These are phyloP conservation scores for Prunus armeniaca DNA, from an alignment of 306 rosid species.

Conservation along the genomic window DNA sequence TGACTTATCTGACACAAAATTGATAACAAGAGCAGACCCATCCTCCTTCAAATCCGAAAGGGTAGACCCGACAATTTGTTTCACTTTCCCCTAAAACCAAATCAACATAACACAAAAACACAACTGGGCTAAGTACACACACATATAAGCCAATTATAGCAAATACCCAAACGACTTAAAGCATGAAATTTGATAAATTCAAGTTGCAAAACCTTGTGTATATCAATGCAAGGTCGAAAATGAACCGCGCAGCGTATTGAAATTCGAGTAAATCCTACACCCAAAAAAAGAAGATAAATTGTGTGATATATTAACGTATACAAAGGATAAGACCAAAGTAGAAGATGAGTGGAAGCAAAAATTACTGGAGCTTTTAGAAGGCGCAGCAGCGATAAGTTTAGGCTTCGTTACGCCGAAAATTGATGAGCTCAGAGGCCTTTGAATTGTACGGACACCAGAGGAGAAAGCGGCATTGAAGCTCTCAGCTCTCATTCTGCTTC, in stretches of 20 bases:
- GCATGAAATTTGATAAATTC: neutral
- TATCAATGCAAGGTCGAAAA: constrained; percentile 86
- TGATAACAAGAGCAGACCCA: constrained; percentile 65
- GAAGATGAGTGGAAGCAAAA: neutral
- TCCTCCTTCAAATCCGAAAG: constrained; percentile 67
- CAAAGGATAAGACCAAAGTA: neutral
- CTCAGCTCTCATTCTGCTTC: constrained; percentile 22
- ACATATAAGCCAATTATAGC: neutral
- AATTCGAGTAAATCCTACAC: constrained; percentile 27
- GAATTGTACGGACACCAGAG: constrained; percentile 13
- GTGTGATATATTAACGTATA: neutral
- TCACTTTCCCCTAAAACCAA: constrained; percentile 74
- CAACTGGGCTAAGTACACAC: neutral
- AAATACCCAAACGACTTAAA: neutral
- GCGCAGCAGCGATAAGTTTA: constrained; percentile 6
- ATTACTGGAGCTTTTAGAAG: constrained; percentile 41
- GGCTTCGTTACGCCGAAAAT: constrained; percentile 17
- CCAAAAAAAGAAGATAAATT: neutral
- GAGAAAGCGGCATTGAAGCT: constrained; percentile 24
- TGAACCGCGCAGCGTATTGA: constrained; percentile 53
- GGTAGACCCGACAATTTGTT: constrained; percentile 93
- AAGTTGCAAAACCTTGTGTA: constrained; percentile 61
- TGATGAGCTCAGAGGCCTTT: constrained; percentile 14
- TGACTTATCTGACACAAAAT: constrained; percentile 84
- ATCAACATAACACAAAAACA: neutral